Base-by-base conservation (phyloP, 108 stramenopile genomes). In the Hondaea fermentalgiana region DNA sequence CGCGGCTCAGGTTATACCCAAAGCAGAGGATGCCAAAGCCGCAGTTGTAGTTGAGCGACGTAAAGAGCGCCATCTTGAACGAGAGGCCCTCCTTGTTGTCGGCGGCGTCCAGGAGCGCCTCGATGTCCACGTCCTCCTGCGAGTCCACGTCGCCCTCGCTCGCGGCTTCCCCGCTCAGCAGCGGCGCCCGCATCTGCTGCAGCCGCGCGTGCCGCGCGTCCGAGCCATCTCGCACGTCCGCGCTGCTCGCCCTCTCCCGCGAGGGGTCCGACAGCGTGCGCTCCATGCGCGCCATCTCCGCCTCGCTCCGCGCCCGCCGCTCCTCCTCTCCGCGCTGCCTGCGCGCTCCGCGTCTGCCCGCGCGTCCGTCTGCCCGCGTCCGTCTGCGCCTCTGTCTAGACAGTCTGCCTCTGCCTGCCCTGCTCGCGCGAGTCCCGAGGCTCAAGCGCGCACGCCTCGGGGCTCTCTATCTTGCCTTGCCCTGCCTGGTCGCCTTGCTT, bases 21-120 rank as follows among this genome's bases (percentile, higher is more conserved):
- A 53, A 83, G 76, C 76, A 83, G 19, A 83, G 76, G 51, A 83
- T 53, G 49, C 49, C 76, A 47, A 83, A 53, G 49, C 76, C 76
- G 49, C 45, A 53, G 51, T 83, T 83, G 76, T 83, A 83, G 76
- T 83, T 83, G 45, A 83, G 76, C 76, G 76, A 83, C 14, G 76
- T 83, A 45, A 47, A 83, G 49, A 83, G 76, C 76, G 76, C 76
- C 76, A 53, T 47, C 51, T 53, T 6, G 51, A 83, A 83, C 23
- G 23, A 45, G 19, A 83, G 76, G 64, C 64, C 64, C 25, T 69
- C 64, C 64, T 69, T 8, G 64, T 69, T 69, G 42, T 69, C 64
- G 8, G 64, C 64, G 35, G 64, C 64, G 64, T 69, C 64, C 35
- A 69, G 64, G 14, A 69, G 64, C 14, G 25, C 35, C 64, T 69